phyloP scores from a whole-genome alignment of 2,329 filamentous ascomycete genomes.

The Aspergillus ruber region DNA sequence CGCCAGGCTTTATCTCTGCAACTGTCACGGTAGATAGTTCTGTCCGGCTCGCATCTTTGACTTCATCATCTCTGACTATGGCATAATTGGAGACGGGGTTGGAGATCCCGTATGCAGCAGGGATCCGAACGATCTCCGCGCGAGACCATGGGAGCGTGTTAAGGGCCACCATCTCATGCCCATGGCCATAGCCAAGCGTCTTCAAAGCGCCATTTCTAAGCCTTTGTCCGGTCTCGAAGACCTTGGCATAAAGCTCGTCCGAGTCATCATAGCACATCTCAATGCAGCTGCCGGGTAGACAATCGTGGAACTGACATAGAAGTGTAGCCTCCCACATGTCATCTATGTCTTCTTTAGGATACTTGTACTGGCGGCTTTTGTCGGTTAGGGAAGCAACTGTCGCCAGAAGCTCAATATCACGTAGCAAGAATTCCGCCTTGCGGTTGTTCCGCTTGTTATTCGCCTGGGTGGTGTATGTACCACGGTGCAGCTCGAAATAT shows the following conservation, averaged over 20 bases:
- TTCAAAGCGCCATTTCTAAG: slow-evolving; percentile 64
- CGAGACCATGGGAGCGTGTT: slow-evolving; percentile 87
- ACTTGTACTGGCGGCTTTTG: slow-evolving; percentile 63
- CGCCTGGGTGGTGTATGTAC: slow-evolving; percentile 93
- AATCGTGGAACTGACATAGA: slow-evolving; percentile 96
- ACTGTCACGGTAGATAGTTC: slow-evolving; percentile 33
- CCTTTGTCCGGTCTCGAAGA: slow-evolving; percentile 70
- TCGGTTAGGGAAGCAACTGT: slow-evolving; percentile 71
- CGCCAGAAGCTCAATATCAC: slow-evolving; percentile 80
- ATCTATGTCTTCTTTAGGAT: slow-evolving; percentile 90
- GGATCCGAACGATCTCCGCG: slow-evolving; percentile 63
- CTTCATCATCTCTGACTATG: slow-evolving; percentile 17
- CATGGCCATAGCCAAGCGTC: slow-evolving; percentile 44
- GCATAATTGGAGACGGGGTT: slow-evolving; percentile 28
- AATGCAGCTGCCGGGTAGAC: slow-evolving; percentile 87
- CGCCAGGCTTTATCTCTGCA: slow-evolving; percentile 49
- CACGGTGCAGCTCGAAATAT: slow-evolving; percentile 95
- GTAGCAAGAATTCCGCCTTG: slow-evolving; percentile 73
- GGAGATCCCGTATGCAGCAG: slow-evolving; percentile 27
- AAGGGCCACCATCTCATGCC: slow-evolving; percentile 46
- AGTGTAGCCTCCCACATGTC: slow-evolving; percentile 90
- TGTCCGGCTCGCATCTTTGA: no score
- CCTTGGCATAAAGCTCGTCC: slow-evolving; percentile 75
- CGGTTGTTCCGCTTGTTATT: slow-evolving; percentile 97
- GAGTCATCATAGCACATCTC: slow-evolving; percentile 99